Percentiles rank a stretch among this genome's conserved stretches.
Evolutionary conservation across 192 early-diverging fungal genomes (phyloP).

Genomic region (Spizellomyces sp.): DNA sequence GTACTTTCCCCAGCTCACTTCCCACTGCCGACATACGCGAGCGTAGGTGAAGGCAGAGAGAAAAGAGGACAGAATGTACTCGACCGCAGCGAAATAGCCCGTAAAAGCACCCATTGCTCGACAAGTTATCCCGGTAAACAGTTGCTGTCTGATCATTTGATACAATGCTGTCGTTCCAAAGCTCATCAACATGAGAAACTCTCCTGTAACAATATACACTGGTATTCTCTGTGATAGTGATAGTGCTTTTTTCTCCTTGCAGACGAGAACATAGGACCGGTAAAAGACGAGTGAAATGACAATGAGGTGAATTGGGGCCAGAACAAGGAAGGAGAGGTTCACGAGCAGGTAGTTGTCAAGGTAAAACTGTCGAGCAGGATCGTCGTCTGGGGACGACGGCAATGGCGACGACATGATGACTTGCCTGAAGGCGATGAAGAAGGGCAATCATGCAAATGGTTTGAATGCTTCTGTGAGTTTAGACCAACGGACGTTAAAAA

Average conservation of each 20-base stretch:
- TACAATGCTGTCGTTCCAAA: background rate
- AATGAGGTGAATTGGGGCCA: background rate
- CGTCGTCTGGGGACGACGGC: no score
- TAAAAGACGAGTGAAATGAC: constrained; percentile 1
- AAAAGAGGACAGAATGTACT: background rate
- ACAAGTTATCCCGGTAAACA: background rate
- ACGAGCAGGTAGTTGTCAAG: background rate
- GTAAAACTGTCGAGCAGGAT: background rate
- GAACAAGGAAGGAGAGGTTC: background rate
- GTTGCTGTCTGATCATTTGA: background rate
- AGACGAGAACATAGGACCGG: background rate
- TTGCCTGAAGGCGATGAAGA: no score
- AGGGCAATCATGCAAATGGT: no score
- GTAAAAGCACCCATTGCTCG: background rate
- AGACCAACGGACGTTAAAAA: no score
- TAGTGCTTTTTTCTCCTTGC: background rate
- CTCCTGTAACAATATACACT: background rate
- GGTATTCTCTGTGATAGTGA: constrained; percentile 17
- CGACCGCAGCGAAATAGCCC: constrained; percentile 4
- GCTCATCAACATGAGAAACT: background rate
- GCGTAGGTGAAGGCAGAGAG: constrained; percentile 9
- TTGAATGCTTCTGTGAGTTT: no score
- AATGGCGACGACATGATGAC: no score
- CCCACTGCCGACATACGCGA: constrained; percentile 10
- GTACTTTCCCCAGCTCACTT: background rate